phyloP scores from a whole-genome alignment of 108 stramenopile species.

The Pseudonitzschia multiseries region DNA sequence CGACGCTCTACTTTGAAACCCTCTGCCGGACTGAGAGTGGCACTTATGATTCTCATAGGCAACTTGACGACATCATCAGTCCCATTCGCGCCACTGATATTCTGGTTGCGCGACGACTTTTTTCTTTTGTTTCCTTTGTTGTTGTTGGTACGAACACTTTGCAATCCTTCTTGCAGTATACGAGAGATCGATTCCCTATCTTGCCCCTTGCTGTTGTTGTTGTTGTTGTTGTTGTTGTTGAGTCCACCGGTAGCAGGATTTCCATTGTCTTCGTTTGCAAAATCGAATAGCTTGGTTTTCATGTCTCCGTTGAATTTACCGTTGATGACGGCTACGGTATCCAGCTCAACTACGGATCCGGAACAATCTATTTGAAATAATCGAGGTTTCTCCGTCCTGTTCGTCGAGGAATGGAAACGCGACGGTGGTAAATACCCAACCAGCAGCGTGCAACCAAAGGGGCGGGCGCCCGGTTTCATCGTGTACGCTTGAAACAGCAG shows the following conservation, averaged over 20 bases:
- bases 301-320: conserved; percentile 11
- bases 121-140: not conserved
- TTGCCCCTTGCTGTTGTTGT: not conserved
- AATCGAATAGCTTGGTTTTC: conserved; percentile 15
- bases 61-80: not conserved
- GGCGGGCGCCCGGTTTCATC: conserved; percentile 71
- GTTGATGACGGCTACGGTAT: conserved; percentile 20
- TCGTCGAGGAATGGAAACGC: not conserved
- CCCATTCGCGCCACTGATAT: not conserved
- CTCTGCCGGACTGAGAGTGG: conserved; percentile 11
- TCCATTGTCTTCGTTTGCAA: conserved; percentile 3
- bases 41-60: conserved; percentile 21
- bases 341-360: conserved; percentile 38
- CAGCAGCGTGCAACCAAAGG: conserved; percentile 72
- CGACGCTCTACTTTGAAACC: conserved; percentile 28
- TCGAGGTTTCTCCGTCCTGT: conserved; percentile 23
- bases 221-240: not conserved
- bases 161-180: conserved; percentile 24
- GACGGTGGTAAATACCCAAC: conserved; percentile 51
- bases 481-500: conserved; percentile 78
- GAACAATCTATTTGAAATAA: conserved; percentile 78
- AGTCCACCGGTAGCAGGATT: not conserved
- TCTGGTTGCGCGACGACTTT: not conserved
- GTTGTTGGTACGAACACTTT: not conserved
- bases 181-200: conserved; percentile 20